Evolutionary conservation across 2,329 filamentous ascomycete species (phyloP), one percentile per base, ranked within the genome.

Genomic region (Aureobasidium sp.): DNA sequence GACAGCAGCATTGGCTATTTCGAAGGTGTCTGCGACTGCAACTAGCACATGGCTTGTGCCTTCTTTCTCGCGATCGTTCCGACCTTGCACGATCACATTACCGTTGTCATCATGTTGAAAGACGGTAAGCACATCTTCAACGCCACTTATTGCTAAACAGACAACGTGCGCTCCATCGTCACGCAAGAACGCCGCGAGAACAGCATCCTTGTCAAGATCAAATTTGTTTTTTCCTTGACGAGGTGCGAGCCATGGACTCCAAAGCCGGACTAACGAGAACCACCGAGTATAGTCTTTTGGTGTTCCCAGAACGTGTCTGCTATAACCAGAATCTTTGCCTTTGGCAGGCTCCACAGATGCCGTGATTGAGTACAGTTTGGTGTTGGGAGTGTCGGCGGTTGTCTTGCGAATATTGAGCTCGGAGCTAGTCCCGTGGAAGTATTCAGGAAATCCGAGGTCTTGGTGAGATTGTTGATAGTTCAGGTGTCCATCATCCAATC

Each of bases 211-310:
- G 56, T 89, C 85, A 4, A 90, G 73, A 4, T 72, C 71, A 54
- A 95, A 86, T 0, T 71, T 71, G 3, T 73, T 68, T 57, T 79
- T 82, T 11, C 90, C 90, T 66, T 96, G 90, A 34, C 89, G 77
- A n/a, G 91, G 91, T 6, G 86, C 88, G 10, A 95, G 72, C 91
- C 91, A 97, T 1, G 90, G 85, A 29, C 78, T 79, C 81, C 84
- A 93, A 3, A 88, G 74, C 16, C 90, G 81, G 4, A 94, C 83
- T 11, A 95, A 70, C 6, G 88, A 82, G 65, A 95, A 91, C 82
- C 89, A 95, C 60, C 86, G 84, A 63, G 78, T 77, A 47, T 79
- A 69, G 37, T 79, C 78, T 62, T 78, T 84, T 0, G 87, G 85
- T 1, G 71, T 70, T 0, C 88, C 88, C 1, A 94, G 69, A 2